Conservation (phyloP, 108 stramenopile species). For the Cyclotella kingstonii region DNA sequence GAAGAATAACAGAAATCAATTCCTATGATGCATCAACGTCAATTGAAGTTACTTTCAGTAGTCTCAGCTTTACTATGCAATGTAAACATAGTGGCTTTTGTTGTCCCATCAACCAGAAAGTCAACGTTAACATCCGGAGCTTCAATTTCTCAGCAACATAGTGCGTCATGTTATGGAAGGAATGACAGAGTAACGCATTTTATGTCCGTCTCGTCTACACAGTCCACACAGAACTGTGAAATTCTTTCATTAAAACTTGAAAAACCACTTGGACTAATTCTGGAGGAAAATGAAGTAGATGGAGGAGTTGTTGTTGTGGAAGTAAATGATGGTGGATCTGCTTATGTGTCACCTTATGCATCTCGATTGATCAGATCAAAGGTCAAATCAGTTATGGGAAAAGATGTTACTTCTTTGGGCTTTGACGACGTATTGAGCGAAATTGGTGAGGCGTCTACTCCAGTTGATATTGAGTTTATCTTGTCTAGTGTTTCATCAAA, state of each 20-base stretch:
- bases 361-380: slow-evolving; percentile 43
- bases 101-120: not conserved
- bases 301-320: slow-evolving; percentile 58
- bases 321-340: slow-evolving; percentile 67
- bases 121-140: not conserved
- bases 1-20: too few species aligned
- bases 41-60: too few species aligned
- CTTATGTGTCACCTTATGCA: slow-evolving; percentile 32
- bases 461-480: slow-evolving; percentile 51
- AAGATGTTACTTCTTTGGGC: slow-evolving; percentile 48
- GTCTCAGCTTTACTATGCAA: too few species aligned
- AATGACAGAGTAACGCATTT: not conserved
- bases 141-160: not conserved
- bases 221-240: not conserved
- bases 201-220: not conserved
- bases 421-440: slow-evolving; percentile 80
- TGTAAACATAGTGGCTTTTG: not conserved
- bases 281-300: slow-evolving; percentile 67
- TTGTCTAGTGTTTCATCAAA: too few species aligned
- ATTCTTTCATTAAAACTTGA: slow-evolving; percentile 39
- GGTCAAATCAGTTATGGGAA: slow-evolving; percentile 51
- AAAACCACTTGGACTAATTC: slow-evolving; percentile 76
- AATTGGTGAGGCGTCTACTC: slow-evolving; percentile 64
- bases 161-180: too few species aligned
- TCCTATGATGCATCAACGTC: too few species aligned